These are phyloP conservation scores for Prorocentrum cordatum DNA, from an alignment of 169 alveolate species.

Conservation along the genomic window DNA sequence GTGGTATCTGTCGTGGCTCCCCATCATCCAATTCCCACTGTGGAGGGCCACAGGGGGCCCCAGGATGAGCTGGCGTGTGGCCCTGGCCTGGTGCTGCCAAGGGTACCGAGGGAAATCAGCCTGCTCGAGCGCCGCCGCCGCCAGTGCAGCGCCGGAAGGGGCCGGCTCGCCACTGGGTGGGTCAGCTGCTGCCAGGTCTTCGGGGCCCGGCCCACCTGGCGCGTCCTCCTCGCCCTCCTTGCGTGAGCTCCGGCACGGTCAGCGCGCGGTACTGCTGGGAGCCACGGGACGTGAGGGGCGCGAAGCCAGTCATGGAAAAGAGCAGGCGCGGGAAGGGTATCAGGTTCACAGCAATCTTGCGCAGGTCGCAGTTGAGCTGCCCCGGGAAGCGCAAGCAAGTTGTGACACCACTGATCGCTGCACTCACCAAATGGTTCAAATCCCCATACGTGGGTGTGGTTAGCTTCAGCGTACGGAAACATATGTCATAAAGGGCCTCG, in stretches of 20 bases:
- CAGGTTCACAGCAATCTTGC: conserved; percentile 95
- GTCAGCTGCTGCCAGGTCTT: too few relatives aligned
- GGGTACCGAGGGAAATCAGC: too few relatives aligned
- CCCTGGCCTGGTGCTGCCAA: too few relatives aligned
- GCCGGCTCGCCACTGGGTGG: too few relatives aligned
- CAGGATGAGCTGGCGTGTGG: too few relatives aligned
- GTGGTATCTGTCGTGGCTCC: too few relatives aligned
- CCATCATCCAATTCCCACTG: too few relatives aligned
- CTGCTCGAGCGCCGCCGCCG: too few relatives aligned
- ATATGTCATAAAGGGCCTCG: conserved; percentile 98
- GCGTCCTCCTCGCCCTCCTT: too few relatives aligned
- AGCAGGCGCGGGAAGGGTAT: conserved; percentile 97
- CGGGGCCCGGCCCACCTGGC: too few relatives aligned
- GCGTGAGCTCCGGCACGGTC: conserved; percentile 97
- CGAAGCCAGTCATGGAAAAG: conserved; percentile 96
- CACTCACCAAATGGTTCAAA: conserved; percentile 92
- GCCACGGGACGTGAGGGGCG: conserved; percentile 96
- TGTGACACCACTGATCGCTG: conserved; percentile 97
- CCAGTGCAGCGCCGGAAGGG: too few relatives aligned
- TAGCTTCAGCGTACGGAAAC: conserved; percentile 98
- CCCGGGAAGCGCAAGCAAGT: conserved; percentile 97
- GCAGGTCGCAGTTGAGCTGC: conserved; percentile 90
- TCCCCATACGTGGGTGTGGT: conserved; percentile 98
- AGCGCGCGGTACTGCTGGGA: conserved; percentile 97
- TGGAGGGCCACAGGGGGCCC: too few relatives aligned